These are phyloP conservation scores for Aspergillus terreus DNA, from an alignment of 2,329 filamentous ascomycete species.

Conservation along the genomic window DNA sequence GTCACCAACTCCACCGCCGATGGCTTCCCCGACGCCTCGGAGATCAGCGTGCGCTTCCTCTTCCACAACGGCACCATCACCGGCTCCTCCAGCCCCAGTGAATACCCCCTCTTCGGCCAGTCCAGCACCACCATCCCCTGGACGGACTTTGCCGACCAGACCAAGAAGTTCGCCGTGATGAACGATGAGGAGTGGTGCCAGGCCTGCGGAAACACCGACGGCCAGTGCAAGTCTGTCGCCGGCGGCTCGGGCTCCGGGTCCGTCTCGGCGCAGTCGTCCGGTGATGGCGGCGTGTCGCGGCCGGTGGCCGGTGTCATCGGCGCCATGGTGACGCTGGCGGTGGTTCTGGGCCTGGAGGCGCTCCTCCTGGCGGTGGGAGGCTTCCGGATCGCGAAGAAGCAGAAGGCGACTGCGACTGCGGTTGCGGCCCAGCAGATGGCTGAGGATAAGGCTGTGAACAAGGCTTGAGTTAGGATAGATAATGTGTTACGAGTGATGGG, in stretches of 20 bases:
- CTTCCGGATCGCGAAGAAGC: conserved; percentile 57
- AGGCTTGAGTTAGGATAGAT: not conserved
- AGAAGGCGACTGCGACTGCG: conserved; percentile 10
- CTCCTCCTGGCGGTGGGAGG: conserved; percentile 55
- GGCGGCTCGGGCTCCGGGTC: conserved; percentile 23
- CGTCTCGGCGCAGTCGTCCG: conserved; percentile 16
- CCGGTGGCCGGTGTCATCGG: conserved; percentile 79
- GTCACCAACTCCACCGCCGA: conserved; percentile 49
- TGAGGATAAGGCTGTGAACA: conserved; percentile 16
- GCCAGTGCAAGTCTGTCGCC: conserved; percentile 55
- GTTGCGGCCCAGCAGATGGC: conserved; percentile 10
- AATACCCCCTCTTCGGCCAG: conserved; percentile 61
- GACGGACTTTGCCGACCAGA: conserved; percentile 61
- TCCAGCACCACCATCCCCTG: conserved; percentile 58
- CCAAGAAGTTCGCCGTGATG: conserved; percentile 65
- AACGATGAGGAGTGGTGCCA: conserved; percentile 67
- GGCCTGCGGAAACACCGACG: conserved; percentile 69
- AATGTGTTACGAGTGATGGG: too few species aligned
- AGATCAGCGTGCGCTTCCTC: conserved; percentile 58
- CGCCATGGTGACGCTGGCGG: conserved; percentile 63
- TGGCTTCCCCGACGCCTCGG: conserved; percentile 43
- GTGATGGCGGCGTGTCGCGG: conserved; percentile 55
- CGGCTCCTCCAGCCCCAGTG: conserved; percentile 42
- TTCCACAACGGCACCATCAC: conserved; percentile 60
- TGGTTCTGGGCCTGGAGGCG: conserved; percentile 56